Evolutionary conservation across 176 grass and related monocot species (phyloP).

Genomic region (Tuctoria greenei): DNA sequence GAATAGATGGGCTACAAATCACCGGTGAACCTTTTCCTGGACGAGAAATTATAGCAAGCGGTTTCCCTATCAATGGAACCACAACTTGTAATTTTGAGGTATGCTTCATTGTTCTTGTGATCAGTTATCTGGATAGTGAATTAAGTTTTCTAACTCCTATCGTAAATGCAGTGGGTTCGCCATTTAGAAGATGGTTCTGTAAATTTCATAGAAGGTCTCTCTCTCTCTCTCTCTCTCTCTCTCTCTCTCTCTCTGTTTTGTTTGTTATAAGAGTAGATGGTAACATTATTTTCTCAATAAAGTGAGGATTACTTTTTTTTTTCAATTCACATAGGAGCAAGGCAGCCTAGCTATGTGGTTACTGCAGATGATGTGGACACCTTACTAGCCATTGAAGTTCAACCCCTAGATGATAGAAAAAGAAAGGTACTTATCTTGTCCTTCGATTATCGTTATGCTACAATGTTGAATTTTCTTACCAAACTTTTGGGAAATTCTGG

Average conservation of each 20-base stretch:
- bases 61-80: constrained; percentile 74
- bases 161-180: constrained; percentile 73
- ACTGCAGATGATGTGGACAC: constrained; percentile 92
- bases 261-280: constrained; percentile 16
- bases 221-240: background rate
- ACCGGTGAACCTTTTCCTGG: constrained; percentile 90
- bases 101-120: constrained; percentile 18
- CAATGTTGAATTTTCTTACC: background rate
- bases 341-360: constrained; percentile 82
- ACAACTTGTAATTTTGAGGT: constrained; percentile 98
- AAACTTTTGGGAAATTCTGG: background rate
- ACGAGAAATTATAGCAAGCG: constrained; percentile 71
- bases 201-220: constrained; percentile 82
- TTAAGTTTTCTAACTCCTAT: constrained; percentile 10
- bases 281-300: constrained; percentile 26
- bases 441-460: constrained; percentile 26
- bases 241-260: background rate
- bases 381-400: constrained; percentile 88
- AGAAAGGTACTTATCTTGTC: constrained; percentile 60
- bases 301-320: constrained; percentile 18
- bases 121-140: constrained; percentile 4
- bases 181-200: constrained; percentile 90
- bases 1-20: constrained; percentile 75
- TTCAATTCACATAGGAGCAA: constrained; percentile 62
- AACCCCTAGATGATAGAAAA: constrained; percentile 92